These are phyloP conservation scores for Hypoxylon sp. DNA, from an alignment of 2,329 filamentous ascomycete species.

Conservation along the genomic window DNA sequence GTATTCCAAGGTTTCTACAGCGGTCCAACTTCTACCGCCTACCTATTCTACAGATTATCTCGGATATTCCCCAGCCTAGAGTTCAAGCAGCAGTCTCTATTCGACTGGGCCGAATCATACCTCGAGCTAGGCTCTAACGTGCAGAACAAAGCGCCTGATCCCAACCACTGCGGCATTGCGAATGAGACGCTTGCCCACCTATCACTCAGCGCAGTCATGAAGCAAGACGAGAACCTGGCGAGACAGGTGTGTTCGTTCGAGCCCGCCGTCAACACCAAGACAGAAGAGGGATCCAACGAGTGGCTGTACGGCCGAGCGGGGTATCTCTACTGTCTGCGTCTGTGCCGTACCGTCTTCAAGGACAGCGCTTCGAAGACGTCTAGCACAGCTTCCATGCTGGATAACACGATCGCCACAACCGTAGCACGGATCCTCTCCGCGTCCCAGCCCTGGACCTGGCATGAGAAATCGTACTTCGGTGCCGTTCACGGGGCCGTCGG, in stretches of 20 bases:
- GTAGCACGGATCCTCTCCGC: slow-evolving; percentile 66
- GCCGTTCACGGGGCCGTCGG: slow-evolving; percentile 74
- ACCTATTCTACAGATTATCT: slow-evolving; percentile 62
- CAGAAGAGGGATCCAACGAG: slow-evolving; percentile 63
- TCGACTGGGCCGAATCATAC: slow-evolving; percentile 59
- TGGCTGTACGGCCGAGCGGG: slow-evolving; percentile 74
- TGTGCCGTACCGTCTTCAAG: slow-evolving; percentile 56
- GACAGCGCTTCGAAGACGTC: slow-evolving; percentile 59
- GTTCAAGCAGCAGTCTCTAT: slow-evolving; percentile 52
- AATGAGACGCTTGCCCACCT: slow-evolving; percentile 58
- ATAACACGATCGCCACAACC: slow-evolving; percentile 64
- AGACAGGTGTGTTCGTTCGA: slow-evolving; percentile 52
- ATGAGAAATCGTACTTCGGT: slow-evolving; percentile 69
- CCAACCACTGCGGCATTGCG: slow-evolving; percentile 58
- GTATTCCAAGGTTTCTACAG: slow-evolving; percentile 58
- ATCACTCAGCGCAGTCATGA: slow-evolving; percentile 56
- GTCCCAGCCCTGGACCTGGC: slow-evolving; percentile 68
- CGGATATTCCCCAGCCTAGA: slow-evolving; percentile 53
- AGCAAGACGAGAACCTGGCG: slow-evolving; percentile 50
- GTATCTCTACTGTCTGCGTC: slow-evolving; percentile 71
- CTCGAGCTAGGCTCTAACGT: slow-evolving; percentile 51
- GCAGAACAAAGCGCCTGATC: slow-evolving; percentile 47
- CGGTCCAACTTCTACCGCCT: slow-evolving; percentile 64
- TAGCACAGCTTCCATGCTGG: slow-evolving; percentile 56
- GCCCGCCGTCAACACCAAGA: slow-evolving; percentile 54